phyloP scores from a whole-genome alignment of 306 rosid genomes.

The Trichosanthes truncata region DNA sequence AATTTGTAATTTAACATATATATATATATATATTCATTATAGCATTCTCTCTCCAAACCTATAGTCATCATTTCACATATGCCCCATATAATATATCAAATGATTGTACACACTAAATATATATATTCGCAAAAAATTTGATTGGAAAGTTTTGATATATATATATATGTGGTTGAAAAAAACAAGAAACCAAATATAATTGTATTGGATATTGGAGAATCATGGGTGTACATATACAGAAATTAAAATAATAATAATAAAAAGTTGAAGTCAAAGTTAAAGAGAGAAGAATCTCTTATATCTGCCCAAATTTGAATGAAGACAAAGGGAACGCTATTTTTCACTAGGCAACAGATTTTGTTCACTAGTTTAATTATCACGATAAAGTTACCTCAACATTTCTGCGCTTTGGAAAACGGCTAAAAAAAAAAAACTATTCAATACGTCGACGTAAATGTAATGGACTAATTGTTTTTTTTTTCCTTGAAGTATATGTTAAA shows the following conservation, averaged over 20 bases:
- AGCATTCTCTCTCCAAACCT: neutral
- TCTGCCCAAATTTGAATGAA: conserved; percentile 36
- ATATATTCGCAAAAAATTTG: neutral
- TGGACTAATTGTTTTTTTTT: neutral
- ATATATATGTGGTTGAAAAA: neutral
- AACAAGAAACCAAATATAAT: neutral
- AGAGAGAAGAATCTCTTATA: conserved; percentile 42
- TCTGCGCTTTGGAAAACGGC: conserved; percentile 30
- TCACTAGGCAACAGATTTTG: conserved; percentile 19
- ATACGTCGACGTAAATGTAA: neutral
- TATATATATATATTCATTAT: neutral
- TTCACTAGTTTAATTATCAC: conserved; percentile 2
- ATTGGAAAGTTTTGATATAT: neutral
- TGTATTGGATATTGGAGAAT: conserved; percentile 1
- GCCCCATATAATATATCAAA: conserved; percentile 4
- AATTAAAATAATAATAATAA: neutral
- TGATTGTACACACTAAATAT: neutral
- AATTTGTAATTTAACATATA: neutral
- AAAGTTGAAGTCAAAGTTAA: neutral
- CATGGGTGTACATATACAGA: neutral
- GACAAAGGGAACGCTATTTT: conserved; percentile 65
- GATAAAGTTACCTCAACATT: conserved; percentile 18
- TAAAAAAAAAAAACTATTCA: neutral
- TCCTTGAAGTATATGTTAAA: no score
- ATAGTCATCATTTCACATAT: conserved; percentile 3